Base-by-base conservation (phyloP, 2,329 filamentous ascomycete genomes). In the Claviceps digitariae region DNA sequence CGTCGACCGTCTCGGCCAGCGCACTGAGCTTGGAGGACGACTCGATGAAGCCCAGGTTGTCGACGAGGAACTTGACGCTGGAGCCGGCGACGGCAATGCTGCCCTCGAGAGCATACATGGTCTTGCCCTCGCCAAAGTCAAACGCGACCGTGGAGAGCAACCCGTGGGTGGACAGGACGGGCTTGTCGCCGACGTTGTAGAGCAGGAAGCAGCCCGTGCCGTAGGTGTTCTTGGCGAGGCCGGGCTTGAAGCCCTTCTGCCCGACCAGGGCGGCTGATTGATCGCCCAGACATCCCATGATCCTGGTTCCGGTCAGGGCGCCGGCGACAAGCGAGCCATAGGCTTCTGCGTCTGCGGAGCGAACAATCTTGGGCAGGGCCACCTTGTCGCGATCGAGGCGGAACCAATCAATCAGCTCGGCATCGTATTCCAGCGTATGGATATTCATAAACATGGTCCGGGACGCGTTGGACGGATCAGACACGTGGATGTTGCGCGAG, bases 371-470 rank as follows among this genome's bases (percentile, higher is more conserved):
- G n/a, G 87, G 86, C 38, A 93, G 73, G 49, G 75, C 75, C 55
- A 91, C 70, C 65, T 89, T 90, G 48, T 72, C 77, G 53, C 72
- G 70, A 65, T 90, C 83, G 45, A 91, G 69, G 44, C 79, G 75
- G 71, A 91, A 91, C 72, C 89, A 91, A 48, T 84, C 75, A 31
- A 90, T 72, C 49, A 90, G 76, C 51, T 78, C 76, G 48, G 86
- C 78, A 62, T 88, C 86, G 66, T 91, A 93, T 60, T 88, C 69
- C 46, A 89, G 73, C 1, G 79, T 87, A 62, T 86, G 76, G 34
- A 91, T 75, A 67, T 90, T 87, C 82, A 90, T 87, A 68, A 93
- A 90, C 87, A 90, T 90, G 45, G 87, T 91, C 59, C 87, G 75
- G 3, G 84, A 88, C n/a, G 87, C 87, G 65, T 93, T 93, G 54